Percentiles rank a stretch among this genome's conserved stretches.
These are phyloP conservation scores for Spathaspora jeffriesii DNA, from an alignment of 1,139 yeast species.

Conservation along the genomic window DNA sequence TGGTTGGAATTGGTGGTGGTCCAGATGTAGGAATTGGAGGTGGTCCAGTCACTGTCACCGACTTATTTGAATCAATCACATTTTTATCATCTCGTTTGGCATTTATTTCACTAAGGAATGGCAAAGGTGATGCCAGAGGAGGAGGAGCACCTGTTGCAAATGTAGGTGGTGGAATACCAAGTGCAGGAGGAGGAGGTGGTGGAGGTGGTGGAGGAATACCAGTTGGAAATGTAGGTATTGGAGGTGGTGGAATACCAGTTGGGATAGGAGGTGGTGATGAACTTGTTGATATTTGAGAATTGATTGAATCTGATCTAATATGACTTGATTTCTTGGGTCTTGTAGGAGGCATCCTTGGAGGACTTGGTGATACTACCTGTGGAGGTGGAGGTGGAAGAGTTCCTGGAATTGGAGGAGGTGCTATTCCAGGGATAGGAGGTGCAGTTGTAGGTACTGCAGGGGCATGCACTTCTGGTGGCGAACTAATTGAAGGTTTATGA, in stretches of 20 bases:
- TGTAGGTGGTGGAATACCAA: conserved; percentile 20
- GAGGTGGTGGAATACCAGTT: conserved; percentile 19
- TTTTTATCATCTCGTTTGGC: conserved; percentile 53
- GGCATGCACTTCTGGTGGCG: conserved; percentile 26
- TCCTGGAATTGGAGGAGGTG: conserved; percentile 11
- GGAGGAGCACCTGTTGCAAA: conserved; percentile 19
- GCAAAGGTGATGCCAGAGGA: conserved; percentile 20
- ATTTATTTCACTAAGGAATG: conserved; percentile 58
- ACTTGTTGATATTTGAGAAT: conserved; percentile 18
- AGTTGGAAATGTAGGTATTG: conserved; percentile 14
- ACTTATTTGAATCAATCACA: conserved; percentile 50
- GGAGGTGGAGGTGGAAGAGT: conserved; percentile 18
- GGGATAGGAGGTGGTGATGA: conserved; percentile 14
- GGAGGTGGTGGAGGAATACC: conserved; percentile 19
- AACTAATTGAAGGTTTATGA: conserved; percentile 1
- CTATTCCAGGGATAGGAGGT: conserved; percentile 17
- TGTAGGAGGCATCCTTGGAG: conserved; percentile 30
- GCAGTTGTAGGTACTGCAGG: conserved; percentile 19
- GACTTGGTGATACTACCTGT: conserved; percentile 18
- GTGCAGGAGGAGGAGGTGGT: conserved; percentile 19
- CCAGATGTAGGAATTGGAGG: conserved; percentile 8
- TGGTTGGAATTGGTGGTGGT: conserved; percentile 7
- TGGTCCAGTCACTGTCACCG: conserved; percentile 7
- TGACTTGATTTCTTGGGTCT: conserved; percentile 34
- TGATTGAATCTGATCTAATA: conserved; percentile 19